These are phyloP conservation scores for Epichloe coenophiala DNA, from an alignment of 2,329 filamentous ascomycete species.

Conservation along the genomic window DNA sequence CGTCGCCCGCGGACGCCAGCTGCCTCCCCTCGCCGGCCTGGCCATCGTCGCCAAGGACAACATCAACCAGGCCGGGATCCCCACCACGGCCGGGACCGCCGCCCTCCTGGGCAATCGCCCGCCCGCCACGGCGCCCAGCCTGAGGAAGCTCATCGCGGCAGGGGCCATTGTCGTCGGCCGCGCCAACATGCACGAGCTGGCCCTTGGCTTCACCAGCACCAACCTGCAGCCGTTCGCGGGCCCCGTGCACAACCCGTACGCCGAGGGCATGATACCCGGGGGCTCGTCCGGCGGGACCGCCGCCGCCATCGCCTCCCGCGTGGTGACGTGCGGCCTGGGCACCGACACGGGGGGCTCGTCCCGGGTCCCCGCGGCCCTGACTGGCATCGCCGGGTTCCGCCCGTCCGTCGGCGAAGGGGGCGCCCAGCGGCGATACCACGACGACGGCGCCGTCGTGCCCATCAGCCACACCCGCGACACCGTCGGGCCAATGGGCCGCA, in stretches of 20 bases:
- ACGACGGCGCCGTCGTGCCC: conserved; percentile 38
- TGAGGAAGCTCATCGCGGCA: conserved; percentile 10
- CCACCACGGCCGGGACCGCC: conserved; percentile 8
- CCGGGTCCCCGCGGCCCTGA: conserved; percentile 10
- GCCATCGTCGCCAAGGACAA: conserved; percentile 12
- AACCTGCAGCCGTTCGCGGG: conserved; percentile 8
- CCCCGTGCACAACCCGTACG: conserved; percentile 9
- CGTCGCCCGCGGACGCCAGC: conserved; percentile 4
- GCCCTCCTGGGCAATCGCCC: conserved; percentile 5
- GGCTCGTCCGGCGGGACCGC: conserved; percentile 11
- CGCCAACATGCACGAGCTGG: conserved; percentile 35
- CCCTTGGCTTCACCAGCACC: conserved; percentile 10
- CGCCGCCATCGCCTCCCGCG: conserved; percentile 8
- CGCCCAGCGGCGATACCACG: conserved; percentile 6
- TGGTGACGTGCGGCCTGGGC: conserved; percentile 10
- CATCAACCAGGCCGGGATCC: conserved; percentile 8
- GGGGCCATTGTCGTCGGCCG: conserved; percentile 26
- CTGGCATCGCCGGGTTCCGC: conserved; percentile 9
- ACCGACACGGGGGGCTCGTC: conserved; percentile 12
- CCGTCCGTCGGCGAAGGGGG: conserved; percentile 9
- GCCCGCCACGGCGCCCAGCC: conserved; percentile 7
- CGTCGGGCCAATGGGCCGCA: conserved; percentile 50
- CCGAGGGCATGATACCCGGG: conserved; percentile 8
- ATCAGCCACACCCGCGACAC: conserved; percentile 52
- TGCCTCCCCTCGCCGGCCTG: conserved; percentile 10